These are phyloP conservation scores for Linnemannia elongata DNA, from an alignment of 192 early-diverging fungal genomes.

Conservation along the genomic window DNA sequence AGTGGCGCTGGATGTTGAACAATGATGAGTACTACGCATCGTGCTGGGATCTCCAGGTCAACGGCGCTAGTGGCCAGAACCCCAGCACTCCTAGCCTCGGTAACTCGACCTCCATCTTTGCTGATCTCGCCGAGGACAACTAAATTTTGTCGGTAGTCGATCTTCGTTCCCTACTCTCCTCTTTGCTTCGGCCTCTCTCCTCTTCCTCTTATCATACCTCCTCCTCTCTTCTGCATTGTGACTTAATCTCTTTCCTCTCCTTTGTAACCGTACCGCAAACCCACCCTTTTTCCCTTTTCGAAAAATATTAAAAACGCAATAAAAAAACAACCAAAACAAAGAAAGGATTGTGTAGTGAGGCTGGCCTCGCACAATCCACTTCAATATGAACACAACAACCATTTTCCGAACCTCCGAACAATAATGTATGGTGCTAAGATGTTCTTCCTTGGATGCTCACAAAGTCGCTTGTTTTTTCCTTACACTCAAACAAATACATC, in stretches of 20 bases:
- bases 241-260: background rate
- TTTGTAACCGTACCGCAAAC: constrained; percentile 8
- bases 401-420: background rate
- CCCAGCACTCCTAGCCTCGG: background rate
- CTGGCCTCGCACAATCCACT: background rate
- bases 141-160: background rate
- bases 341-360: background rate
- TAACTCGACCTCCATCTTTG: constrained; percentile 13
- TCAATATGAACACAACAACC: background rate
- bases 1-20: constrained; percentile 56
- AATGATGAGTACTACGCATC: constrained; percentile 49
- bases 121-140: constrained; percentile 24
- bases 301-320: background rate
- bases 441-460: background rate
- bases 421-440: background rate
- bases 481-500: too few relatives aligned
- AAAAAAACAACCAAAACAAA: background rate
- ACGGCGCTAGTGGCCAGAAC: background rate
- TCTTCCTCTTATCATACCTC: background rate
- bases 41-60: constrained; percentile 50
- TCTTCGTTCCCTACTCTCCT: background rate
- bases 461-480: background rate
- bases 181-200: background rate
- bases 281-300: background rate
- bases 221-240: background rate